A percentile compares a stretch with the other conserved stretches of the same genome.
These are phyloP conservation scores for Xylariaceae sp. DNA, from an alignment of 2,329 filamentous ascomycete genomes.

Conservation along the genomic window DNA sequence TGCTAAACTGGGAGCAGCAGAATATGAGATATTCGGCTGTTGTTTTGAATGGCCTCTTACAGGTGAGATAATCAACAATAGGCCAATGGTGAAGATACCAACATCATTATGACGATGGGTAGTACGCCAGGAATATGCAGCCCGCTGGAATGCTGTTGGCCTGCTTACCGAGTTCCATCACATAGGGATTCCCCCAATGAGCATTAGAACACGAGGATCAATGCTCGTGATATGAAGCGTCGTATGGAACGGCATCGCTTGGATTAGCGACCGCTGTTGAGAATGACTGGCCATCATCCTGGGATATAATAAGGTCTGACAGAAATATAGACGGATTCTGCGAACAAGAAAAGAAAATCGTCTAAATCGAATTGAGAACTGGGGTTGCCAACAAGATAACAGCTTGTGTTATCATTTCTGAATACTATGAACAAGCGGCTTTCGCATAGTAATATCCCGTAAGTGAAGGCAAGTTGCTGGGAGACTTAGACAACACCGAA, in stretches of 20 bases:
- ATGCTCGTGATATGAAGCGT: not conserved
- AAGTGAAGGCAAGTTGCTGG: not conserved
- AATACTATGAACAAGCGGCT: not conserved
- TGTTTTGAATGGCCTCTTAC: not conserved
- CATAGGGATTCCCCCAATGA: constrained; percentile 2
- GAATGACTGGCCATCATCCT: not conserved
- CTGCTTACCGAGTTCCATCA: constrained; percentile 1
- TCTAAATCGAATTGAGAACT: not conserved
- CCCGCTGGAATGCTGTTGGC: not conserved
- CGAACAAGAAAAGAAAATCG: not conserved
- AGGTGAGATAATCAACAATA: not conserved
- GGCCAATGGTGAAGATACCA: not conserved
- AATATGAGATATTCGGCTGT: not conserved
- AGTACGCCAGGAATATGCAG: not conserved
- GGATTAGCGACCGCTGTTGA: not conserved
- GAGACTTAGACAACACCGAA: not conserved
- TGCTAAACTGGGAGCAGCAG: not conserved
- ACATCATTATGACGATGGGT: constrained; percentile 1
- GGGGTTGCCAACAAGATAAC: not conserved
- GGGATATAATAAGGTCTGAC: not conserved
- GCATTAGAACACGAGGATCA: not conserved
- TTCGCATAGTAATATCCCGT: not conserved
- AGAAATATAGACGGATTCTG: not conserved
- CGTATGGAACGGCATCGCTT: not conserved
- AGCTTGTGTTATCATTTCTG: not conserved